Base-by-base conservation (phyloP, 129 eudicot species). In the Sambucus nigra region DNA sequence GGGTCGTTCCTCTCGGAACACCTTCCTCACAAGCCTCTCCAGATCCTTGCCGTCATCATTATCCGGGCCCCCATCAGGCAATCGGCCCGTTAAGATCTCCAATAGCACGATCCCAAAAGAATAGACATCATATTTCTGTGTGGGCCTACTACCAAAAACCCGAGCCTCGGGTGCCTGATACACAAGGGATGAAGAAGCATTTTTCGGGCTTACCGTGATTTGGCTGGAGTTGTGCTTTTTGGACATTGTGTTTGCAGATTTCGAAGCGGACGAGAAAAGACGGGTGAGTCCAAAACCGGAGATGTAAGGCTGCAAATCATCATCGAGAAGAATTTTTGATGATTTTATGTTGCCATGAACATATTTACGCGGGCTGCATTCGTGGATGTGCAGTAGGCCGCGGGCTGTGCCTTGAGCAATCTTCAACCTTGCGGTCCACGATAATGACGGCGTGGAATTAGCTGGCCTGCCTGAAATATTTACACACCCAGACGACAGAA, bases 301-400 rank as follows among this genome's bases (percentile, higher is more conserved):
- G 23, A 91, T 77, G 61, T 71, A 80, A 0, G 99, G 94, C 19
- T 73, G 78, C 28, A 91, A 73, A 66, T 91, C 89, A 15, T 82
- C 77, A 39, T 86, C 87, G 1, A 91, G 95, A 51, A 91, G 94
- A 72, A 91, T 74, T 59, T 91, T 86, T 15, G 95, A 81, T 52
- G 95, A 80, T 74, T 80, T 91, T 26, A 91, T 67, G 73, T 80
- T 86, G n/a, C 99, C 99, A 11, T 91, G 99, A 32, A 80, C 66
- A 16, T 82, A 73, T 56, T 91, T 91, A 53, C 73, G 72, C 0
- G 94, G 99, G 63, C 88, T 86, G 74, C 84, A 91, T 41, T 91
- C 99, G 33, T 91, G 99, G 15, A 91, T 82, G 80, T 91, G 84
- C 57, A 65, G 68, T 33, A 91, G 74, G 51, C 76, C 99, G 65